Evolutionary conservation across 2,329 filamentous ascomycete genomes (phyloP).

Genomic region (Aspergillus japonicus): DNA sequence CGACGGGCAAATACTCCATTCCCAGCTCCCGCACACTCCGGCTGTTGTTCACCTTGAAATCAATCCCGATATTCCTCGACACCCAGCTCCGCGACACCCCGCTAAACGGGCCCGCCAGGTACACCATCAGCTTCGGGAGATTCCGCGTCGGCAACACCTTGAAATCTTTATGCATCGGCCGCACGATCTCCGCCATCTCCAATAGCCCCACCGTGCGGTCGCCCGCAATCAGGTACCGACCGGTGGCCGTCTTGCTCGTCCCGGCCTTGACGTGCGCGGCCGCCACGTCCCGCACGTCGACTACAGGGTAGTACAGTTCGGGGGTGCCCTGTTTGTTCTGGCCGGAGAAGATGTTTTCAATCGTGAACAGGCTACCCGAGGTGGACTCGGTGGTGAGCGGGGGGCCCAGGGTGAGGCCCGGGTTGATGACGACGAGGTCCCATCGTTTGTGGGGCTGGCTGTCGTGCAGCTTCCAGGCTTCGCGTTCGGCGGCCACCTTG

Average conservation of each 20-base stretch:
- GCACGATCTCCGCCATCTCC: slow-evolving; percentile 11
- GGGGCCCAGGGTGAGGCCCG: slow-evolving; percentile 27
- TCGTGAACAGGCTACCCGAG: slow-evolving; percentile 27
- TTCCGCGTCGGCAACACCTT: slow-evolving; percentile 3
- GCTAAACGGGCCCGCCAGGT: slow-evolving; percentile 17
- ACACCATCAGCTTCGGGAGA: slow-evolving; percentile 15
- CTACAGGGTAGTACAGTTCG: slow-evolving; percentile 23
- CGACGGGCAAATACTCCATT: slow-evolving; percentile 20
- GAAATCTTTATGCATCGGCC: slow-evolving; percentile 8
- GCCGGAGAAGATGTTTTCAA: slow-evolving; percentile 27
- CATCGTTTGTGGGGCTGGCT: slow-evolving; percentile 23
- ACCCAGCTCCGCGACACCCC: slow-evolving; percentile 22
- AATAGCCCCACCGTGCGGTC: slow-evolving; percentile 9
- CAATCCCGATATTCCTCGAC: slow-evolving; percentile 19
- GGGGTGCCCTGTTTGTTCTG: slow-evolving; percentile 26
- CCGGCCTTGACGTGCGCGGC: slow-evolving; percentile 17
- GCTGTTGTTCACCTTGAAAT: slow-evolving; percentile 22
- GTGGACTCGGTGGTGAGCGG: slow-evolving; percentile 21
- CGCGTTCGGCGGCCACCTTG: slow-evolving; percentile 28
- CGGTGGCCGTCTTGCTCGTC: slow-evolving; percentile 4
- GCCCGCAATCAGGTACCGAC: slow-evolving; percentile 17
- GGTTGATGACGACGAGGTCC: slow-evolving; percentile 29
- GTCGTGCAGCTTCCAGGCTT: slow-evolving; percentile 23
- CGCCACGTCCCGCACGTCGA: slow-evolving; percentile 17
- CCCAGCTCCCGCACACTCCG: slow-evolving; percentile 22